phyloP scores from a whole-genome alignment of 2,329 filamentous ascomycete genomes.

The Curvularia verruculosa region DNA sequence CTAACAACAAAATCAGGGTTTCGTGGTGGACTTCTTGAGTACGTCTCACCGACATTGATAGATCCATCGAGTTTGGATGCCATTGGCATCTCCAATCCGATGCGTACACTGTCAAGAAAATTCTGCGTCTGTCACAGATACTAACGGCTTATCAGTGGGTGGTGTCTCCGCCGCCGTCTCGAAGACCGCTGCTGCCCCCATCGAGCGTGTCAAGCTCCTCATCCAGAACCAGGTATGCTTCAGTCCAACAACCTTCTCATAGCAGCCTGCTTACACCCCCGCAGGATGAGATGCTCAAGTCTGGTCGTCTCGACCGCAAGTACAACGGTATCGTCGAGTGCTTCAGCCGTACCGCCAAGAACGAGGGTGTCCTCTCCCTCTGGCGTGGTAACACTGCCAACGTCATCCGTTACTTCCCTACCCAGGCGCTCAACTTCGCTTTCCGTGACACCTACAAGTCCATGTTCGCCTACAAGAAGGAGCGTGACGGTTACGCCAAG shows the following conservation, averaged over 20 bases:
- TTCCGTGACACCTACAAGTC: constrained; percentile 99
- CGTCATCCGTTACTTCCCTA: constrained; percentile 99
- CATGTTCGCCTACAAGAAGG: constrained; percentile 99
- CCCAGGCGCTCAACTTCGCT: constrained; percentile 99
- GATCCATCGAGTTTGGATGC: constrained; percentile 27
- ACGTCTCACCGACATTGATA: constrained; percentile 59
- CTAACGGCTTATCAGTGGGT: constrained; percentile 73
- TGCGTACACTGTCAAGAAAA: constrained; percentile 13
- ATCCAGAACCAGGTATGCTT: constrained; percentile 98
- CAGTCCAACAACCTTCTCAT: constrained; percentile 6
- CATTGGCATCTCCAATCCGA: constrained; percentile 31
- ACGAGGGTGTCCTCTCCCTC: constrained; percentile 92
- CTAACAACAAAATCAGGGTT: constrained; percentile 66
- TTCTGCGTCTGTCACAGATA: constrained; percentile 25
- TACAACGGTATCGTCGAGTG: constrained; percentile 94
- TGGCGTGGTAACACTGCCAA: constrained; percentile 99
- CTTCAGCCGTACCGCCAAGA: constrained; percentile 87
- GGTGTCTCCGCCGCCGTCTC: constrained; percentile 99
- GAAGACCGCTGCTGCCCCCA: constrained; percentile 99
- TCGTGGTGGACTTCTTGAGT: constrained; percentile 99
- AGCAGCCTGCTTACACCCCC: constrained; percentile 27
- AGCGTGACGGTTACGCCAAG: constrained; percentile 95
- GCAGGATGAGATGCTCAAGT: constrained; percentile 99
- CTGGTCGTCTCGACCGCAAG: constrained; percentile 96
- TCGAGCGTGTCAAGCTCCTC: constrained; percentile 99